Percentiles rank a stretch among this genome's conserved stretches.
Conservation (phyloP, 768 basidiomycete genomes). For the Boletus sensibilis region DNA sequence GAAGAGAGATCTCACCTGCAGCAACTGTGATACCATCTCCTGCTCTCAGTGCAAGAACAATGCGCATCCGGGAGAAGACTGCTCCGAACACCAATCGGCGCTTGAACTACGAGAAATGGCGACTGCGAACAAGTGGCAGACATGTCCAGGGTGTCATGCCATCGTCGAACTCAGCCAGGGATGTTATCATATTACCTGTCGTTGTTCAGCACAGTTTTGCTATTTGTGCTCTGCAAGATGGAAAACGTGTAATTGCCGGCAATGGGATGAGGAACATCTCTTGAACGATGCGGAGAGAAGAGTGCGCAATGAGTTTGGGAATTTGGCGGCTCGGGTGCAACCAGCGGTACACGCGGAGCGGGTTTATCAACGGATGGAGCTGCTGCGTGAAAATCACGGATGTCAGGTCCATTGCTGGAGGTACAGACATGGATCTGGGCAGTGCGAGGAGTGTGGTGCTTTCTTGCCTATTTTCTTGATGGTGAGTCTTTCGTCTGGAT, state of each 20-base stretch:
- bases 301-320: constrained; percentile 25
- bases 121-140: constrained; percentile 51
- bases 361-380: constrained; percentile 27
- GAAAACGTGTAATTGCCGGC: constrained; percentile 60
- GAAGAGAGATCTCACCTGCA: constrained; percentile 35
- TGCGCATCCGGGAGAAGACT: constrained; percentile 41
- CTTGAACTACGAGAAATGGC: constrained; percentile 48
- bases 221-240: constrained; percentile 61
- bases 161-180: constrained; percentile 57
- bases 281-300: constrained; percentile 25
- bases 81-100: constrained; percentile 43
- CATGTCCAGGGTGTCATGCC: constrained; percentile 56
- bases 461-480: constrained; percentile 43
- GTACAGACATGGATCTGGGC: constrained; percentile 41
- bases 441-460: constrained; percentile 47
- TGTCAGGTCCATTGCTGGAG: constrained; percentile 50
- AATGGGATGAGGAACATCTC: constrained; percentile 59
- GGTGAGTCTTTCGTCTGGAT: constrained; percentile 35
- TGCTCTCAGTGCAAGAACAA: constrained; percentile 52
- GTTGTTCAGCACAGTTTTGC: constrained; percentile 52
- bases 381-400: constrained; percentile 50
- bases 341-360: constrained; percentile 21
- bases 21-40: constrained; percentile 37
- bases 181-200: constrained; percentile 67
- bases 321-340: constrained; percentile 5